Percentiles rank a stretch among this genome's conserved stretches.
phyloP scores from a whole-genome alignment of 495 filamentous ascomycete genomes.

The Gamarada debralockiae region DNA sequence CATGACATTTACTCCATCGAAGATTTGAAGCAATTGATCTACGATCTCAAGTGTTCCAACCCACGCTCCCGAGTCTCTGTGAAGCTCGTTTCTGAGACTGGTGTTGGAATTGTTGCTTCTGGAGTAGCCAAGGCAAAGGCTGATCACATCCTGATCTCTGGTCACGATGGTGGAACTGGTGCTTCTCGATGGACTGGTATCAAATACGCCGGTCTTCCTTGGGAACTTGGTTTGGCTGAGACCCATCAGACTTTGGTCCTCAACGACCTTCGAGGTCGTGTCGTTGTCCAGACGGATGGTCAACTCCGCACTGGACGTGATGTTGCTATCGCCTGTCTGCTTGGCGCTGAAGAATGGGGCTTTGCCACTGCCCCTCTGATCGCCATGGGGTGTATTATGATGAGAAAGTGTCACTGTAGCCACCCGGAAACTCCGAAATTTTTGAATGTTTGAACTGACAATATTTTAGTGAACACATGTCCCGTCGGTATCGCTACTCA shows the following conservation, averaged over 20 bases:
- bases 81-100: slow-evolving; percentile 97
- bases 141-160: slow-evolving; percentile 96
- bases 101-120: slow-evolving; percentile 96
- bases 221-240: slow-evolving; percentile 97
- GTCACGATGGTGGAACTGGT: slow-evolving; percentile 97
- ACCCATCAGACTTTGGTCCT: slow-evolving; percentile 98
- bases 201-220: slow-evolving; percentile 97
- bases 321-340: slow-evolving; percentile 91
- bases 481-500: slow-evolving; percentile 97
- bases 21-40: slow-evolving; percentile 98
- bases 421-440: no score
- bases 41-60: slow-evolving; percentile 97
- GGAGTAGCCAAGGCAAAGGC: slow-evolving; percentile 99
- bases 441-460: no score
- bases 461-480: slow-evolving; percentile 93
- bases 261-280: slow-evolving; percentile 94
- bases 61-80: slow-evolving; percentile 94
- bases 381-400: slow-evolving; percentile 97
- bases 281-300: slow-evolving; percentile 96
- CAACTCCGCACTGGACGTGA: slow-evolving; percentile 93
- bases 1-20: slow-evolving; percentile 99
- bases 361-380: slow-evolving; percentile 98
- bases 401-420: slow-evolving; percentile 64
- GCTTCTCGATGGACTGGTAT: slow-evolving; percentile 99
- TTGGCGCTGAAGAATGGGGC: slow-evolving; percentile 97